Conservation (phyloP, 345 rosid genomes). For the Laguncularia racemosa region DNA sequence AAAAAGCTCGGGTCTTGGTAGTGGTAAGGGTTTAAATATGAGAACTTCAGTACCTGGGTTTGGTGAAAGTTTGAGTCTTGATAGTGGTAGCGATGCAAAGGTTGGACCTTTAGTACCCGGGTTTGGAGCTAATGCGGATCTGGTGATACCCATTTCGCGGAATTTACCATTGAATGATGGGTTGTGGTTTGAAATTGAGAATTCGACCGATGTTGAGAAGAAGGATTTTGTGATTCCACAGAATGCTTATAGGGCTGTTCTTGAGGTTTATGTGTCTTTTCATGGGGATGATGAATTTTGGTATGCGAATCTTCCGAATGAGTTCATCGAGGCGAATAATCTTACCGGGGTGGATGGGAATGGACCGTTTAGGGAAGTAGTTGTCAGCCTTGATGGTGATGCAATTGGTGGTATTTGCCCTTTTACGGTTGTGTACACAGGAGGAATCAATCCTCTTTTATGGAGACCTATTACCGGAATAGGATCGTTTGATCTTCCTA, state of each 20-base stretch:
- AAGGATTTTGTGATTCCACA: constrained; percentile 57
- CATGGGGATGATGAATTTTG: constrained; percentile 94
- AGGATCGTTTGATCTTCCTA: constrained; percentile 78
- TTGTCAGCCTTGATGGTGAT: constrained; percentile 58
- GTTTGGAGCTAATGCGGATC: constrained; percentile 46
- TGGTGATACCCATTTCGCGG: constrained; percentile 72
- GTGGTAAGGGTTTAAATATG: neutral
- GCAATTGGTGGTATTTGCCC: constrained; percentile 82
- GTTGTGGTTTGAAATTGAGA: constrained; percentile 75
- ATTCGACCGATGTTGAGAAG: constrained; percentile 24
- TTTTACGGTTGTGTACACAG: constrained; percentile 79
- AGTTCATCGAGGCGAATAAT: constrained; percentile 54
- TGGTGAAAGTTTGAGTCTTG: neutral
- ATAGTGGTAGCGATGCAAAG: too few relatives aligned
- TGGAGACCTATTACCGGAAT: constrained; percentile 82
- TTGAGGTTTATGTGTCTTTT: constrained; percentile 88
- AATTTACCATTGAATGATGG: constrained; percentile 64
- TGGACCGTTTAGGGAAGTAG: constrained; percentile 90
- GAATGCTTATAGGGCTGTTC: constrained; percentile 79
- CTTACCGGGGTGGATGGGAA: constrained; percentile 45
- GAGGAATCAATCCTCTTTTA: constrained; percentile 74
- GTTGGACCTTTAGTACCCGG: constrained; percentile 13
- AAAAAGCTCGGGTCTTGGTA: neutral
- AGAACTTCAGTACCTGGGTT: constrained; percentile 8
- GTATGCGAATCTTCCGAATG: constrained; percentile 65